Evolutionary conservation across 805 yeast species (phyloP), one percentile per base, ranked within the genome.

Genomic region (Candida cerambycidarum): DNA sequence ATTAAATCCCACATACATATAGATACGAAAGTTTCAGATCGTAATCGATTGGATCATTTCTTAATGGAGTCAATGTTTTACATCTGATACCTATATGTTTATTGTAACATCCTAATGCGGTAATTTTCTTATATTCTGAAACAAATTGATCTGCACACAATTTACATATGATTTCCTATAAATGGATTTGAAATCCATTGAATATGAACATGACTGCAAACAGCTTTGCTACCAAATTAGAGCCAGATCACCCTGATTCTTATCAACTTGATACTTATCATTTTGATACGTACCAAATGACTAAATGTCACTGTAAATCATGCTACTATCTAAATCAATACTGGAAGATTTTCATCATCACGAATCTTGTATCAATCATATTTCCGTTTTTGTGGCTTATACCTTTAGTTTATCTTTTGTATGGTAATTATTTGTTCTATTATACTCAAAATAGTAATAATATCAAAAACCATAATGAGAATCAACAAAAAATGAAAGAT

Each of bases 281-380:
- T 6, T 21, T 21, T n/a, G 25, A 21, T 21, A 6, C 6, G 25
- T 21, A 21, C 10, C 25, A 21, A 21, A 7, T 21, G 12, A 13
- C 16, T 30, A 35, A 30, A 4, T 41, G 44, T 23, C 38, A 27
- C 11, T 42, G 45, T 27, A 28, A 13, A 5, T n/a, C 45, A 7
- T 42, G 45, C 14, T 37, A 37, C 24, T 21, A 32, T 15, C 15
- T n/a, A 3, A 14, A 17, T 18, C 15, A 17, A 4, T 37, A 38
- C 13, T 15, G 2, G 12, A 17, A 14, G 5, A 12, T 17, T n/a
- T 32, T 32, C 16, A 38, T 31, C 10, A 4, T 15, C 12, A 31
- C 14, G 2, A 16, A 17, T 14, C 2, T 38, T 3, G 10, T 25
- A 5, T 31, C 41, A 3, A 5, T 42, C 4, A 11, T 42, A 5